These are phyloP conservation scores for Apophysomyces elegans DNA, from an alignment of 371 early-diverging fungal genomes.

Conservation along the genomic window DNA sequence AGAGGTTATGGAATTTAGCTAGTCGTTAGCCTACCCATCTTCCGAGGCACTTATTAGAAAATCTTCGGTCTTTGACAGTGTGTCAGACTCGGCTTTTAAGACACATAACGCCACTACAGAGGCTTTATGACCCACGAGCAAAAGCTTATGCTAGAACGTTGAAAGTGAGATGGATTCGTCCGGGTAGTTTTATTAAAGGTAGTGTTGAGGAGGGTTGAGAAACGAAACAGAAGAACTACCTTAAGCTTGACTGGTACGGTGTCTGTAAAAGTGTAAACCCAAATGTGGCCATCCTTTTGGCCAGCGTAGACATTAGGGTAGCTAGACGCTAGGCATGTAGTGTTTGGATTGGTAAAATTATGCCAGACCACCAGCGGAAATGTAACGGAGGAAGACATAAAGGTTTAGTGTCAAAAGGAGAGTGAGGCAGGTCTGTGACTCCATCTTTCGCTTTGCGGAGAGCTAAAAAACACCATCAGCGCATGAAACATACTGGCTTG, in stretches of 20 bases:
- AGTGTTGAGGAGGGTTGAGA: no score
- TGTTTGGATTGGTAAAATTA: slow-evolving; percentile 43
- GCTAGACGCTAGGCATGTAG: slow-evolving; percentile 38
- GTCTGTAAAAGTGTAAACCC: slow-evolving; percentile 46
- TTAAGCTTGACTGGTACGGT: slow-evolving; percentile 2
- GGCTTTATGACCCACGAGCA: slow-evolving; percentile 63
- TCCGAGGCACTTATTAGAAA: slow-evolving; percentile 67
- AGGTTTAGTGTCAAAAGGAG: background rate
- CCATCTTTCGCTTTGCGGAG: background rate
- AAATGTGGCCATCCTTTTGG: slow-evolving; percentile 65
- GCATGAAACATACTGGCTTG: no score
- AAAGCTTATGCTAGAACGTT: slow-evolving; percentile 52
- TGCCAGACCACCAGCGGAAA: slow-evolving; percentile 53
- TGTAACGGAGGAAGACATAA: slow-evolving; percentile 47
- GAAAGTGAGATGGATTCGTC: background rate
- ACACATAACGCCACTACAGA: slow-evolving; percentile 60
- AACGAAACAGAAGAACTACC: background rate
- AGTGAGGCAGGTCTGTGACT: background rate
- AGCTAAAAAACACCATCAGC: no score
- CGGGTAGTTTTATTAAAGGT: background rate
- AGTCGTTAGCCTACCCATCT: slow-evolving; percentile 57
- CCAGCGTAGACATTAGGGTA: slow-evolving; percentile 56
- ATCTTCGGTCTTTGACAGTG: slow-evolving; percentile 51
- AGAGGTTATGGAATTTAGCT: no score
- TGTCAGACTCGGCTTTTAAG: slow-evolving; percentile 44